phyloP scores from a whole-genome alignment of 257 asterid species.

The Scutellaria minor region DNA sequence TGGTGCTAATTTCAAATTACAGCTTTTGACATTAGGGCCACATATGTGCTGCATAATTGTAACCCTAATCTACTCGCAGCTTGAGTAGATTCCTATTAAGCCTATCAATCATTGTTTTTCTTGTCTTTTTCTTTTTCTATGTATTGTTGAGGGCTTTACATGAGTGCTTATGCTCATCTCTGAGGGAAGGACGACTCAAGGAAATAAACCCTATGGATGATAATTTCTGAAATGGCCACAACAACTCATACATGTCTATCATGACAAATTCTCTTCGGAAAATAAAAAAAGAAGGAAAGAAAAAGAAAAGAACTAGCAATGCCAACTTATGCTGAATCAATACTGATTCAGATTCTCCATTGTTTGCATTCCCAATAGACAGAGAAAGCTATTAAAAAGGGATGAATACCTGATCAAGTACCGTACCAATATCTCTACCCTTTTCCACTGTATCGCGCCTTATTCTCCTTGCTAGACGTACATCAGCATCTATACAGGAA shows the following conservation, averaged over 20 bases:
- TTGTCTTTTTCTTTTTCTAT: too few species aligned
- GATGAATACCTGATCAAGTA: slow-evolving; percentile 88
- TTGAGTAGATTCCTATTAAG: too few species aligned
- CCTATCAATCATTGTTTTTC: too few species aligned
- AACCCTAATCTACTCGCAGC: too few species aligned
- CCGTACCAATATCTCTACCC: slow-evolving; percentile 83
- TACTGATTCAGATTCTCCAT: background rate
- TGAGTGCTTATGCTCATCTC: background rate
- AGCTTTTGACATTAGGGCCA: slow-evolving; percentile 3
- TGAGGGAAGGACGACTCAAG: background rate
- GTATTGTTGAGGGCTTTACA: too few species aligned
- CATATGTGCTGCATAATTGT: background rate
- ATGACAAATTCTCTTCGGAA: background rate
- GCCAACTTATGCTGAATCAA: background rate
- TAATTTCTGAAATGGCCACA: background rate
- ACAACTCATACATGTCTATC: background rate
- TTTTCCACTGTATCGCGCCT: slow-evolving; percentile 95
- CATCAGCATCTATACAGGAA: slow-evolving; percentile 96
- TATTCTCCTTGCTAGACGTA: slow-evolving; percentile 95
- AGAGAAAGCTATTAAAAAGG: slow-evolving; percentile 5
- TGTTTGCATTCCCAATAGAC: slow-evolving; percentile 1
- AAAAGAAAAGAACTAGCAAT: too few species aligned
- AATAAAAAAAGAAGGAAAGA: background rate
- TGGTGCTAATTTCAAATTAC: background rate
- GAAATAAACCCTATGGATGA: background rate